Conservation (phyloP, 768 basidiomycete species). For the Phanerochaete sordida region DNA sequence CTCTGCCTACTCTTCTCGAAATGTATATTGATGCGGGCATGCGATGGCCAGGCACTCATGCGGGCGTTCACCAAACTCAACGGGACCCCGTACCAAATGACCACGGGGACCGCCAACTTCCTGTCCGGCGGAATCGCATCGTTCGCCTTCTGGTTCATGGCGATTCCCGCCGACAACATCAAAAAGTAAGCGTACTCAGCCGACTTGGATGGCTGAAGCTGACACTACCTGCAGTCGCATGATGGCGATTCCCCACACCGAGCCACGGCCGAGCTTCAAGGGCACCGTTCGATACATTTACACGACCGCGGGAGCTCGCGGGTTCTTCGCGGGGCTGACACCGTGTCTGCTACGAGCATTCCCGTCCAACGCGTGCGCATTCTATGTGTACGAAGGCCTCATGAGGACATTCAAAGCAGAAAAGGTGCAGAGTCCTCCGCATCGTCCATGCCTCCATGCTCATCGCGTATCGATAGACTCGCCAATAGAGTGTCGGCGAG, state of each 20-base stretch:
- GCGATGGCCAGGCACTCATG: background rate
- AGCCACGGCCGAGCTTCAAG: slow-evolving; percentile 42
- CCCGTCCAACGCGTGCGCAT: slow-evolving; percentile 74
- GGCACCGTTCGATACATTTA: slow-evolving; percentile 52
- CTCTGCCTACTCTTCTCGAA: background rate
- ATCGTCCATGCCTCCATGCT: background rate
- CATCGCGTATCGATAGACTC: slow-evolving; percentile 33
- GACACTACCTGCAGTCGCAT: slow-evolving; percentile 44
- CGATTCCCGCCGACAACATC: slow-evolving; percentile 74
- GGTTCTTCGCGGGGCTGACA: slow-evolving; percentile 64
- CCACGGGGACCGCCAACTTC: slow-evolving; percentile 58
- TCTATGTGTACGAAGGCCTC: slow-evolving; percentile 76
- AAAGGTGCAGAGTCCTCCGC: slow-evolving; percentile 38
- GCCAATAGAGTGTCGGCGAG: slow-evolving; percentile 23
- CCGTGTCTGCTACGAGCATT: slow-evolving; percentile 72
- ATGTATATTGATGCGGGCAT: background rate
- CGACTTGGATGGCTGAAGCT: background rate
- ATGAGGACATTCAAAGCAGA: slow-evolving; percentile 66
- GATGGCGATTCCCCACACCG: slow-evolving; percentile 49
- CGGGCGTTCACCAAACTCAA: slow-evolving; percentile 11
- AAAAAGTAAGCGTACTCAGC: slow-evolving; percentile 55
- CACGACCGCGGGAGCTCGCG: slow-evolving; percentile 45
- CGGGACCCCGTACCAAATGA: slow-evolving; percentile 40
- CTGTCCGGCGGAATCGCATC: slow-evolving; percentile 60
- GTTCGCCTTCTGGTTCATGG: slow-evolving; percentile 65